A percentile compares a stretch with the other conserved stretches of the same genome.
These are phyloP conservation scores for Jamesozyma spencerorum DNA, from an alignment of 805 yeast genomes.

Conservation along the genomic window DNA sequence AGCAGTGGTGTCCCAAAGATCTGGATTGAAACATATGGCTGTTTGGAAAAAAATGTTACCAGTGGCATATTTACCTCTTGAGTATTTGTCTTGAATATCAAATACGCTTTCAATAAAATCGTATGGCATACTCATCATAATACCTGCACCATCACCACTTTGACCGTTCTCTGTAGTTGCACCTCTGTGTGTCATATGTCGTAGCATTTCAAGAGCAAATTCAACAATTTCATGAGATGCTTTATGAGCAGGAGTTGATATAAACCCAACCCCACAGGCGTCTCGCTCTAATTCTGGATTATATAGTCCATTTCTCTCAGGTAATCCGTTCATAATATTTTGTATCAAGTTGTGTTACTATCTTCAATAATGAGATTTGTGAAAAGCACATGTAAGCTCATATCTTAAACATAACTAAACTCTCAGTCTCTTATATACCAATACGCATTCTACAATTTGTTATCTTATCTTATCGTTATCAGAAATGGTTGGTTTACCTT, in stretches of 20 bases:
- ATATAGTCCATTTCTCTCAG: constrained; percentile 62
- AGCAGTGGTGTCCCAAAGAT: constrained; percentile 49
- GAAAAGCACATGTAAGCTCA: too few species aligned
- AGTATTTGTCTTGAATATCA: constrained; percentile 64
- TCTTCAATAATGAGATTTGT: too few species aligned
- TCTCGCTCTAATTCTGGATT: constrained; percentile 92
- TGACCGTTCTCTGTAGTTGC: constrained; percentile 87
- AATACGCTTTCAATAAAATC: constrained; percentile 80
- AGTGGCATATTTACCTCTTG: constrained; percentile 53
- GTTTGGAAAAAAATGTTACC: constrained; percentile 71
- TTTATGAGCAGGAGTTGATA: constrained; percentile 84
- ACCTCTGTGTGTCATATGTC: constrained; percentile 98
- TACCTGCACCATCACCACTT: constrained; percentile 99
- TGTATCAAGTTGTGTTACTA: too few species aligned
- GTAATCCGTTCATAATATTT: too few species aligned
- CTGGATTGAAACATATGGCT: constrained; percentile 3
- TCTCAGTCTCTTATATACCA: too few species aligned
- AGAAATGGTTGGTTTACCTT: too few species aligned
- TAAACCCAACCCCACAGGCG: constrained; percentile 98
- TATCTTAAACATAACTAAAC: too few species aligned
- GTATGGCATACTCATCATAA: constrained; percentile 86
- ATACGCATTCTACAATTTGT: too few species aligned
- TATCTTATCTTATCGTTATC: too few species aligned
- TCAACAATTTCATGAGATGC: constrained; percentile 86
- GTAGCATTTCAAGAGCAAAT: constrained; percentile 76